These are phyloP conservation scores for Mentha longifolia DNA, from an alignment of 257 asterid species.

Conservation along the genomic window DNA sequence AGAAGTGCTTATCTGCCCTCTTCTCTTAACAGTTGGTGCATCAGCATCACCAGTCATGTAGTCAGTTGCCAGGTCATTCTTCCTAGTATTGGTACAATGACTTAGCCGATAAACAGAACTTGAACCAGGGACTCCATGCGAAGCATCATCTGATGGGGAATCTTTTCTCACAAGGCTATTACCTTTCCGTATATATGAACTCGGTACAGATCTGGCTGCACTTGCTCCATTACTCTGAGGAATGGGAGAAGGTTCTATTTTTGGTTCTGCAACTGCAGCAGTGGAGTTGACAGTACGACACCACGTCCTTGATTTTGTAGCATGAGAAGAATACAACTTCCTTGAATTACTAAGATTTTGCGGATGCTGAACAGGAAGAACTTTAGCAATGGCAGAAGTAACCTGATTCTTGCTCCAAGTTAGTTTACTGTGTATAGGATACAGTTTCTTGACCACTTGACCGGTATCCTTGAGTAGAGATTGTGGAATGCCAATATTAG, in stretches of 20 bases:
- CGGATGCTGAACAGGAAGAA: conserved; percentile 45
- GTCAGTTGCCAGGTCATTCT: conserved; percentile 46
- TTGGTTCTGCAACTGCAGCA: conserved; percentile 45
- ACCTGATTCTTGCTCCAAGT: conserved; percentile 45
- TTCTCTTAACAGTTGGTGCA: conserved; percentile 33
- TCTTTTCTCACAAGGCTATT: conserved; percentile 81
- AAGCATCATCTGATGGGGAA: conserved; percentile 44
- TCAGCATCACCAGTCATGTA: conserved; percentile 35
- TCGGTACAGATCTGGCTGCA: conserved; percentile 37
- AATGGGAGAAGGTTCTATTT: conserved; percentile 38
- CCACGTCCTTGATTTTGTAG: conserved; percentile 82
- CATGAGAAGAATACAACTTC: conserved; percentile 47
- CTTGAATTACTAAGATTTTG: conserved; percentile 37
- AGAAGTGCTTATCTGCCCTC: conserved; percentile 41
- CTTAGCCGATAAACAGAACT: conserved; percentile 43
- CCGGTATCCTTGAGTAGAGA: conserved; percentile 35
- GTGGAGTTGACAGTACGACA: conserved; percentile 54
- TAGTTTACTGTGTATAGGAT: conserved; percentile 44
- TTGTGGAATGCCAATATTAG: conserved; percentile 32
- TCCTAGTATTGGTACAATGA: conserved; percentile 39
- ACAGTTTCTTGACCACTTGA: conserved; percentile 42
- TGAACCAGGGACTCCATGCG: conserved; percentile 49
- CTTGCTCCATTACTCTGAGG: conserved; percentile 43
- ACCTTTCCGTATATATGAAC: conserved; percentile 78
- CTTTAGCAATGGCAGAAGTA: conserved; percentile 44